Conservation (phyloP, 2,329 filamentous ascomycete genomes). For the Chaetomium strumarium region DNA sequence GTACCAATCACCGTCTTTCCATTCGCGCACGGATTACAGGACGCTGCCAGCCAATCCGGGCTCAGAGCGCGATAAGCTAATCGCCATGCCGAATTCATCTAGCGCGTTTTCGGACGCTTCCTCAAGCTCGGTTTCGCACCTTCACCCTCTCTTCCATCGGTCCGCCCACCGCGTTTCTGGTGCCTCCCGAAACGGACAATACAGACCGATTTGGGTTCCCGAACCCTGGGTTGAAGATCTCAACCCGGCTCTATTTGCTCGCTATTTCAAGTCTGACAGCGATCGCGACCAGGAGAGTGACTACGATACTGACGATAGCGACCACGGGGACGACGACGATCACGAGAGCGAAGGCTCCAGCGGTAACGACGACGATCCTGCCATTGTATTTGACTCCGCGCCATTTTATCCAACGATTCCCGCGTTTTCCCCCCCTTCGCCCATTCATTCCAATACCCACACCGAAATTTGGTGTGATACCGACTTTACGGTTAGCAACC, state of each 20-base stretch:
- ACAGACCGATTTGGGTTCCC: neutral
- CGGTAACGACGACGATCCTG: neutral
- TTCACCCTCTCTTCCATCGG: too few species aligned
- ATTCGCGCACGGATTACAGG: neutral
- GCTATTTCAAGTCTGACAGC: too few species aligned
- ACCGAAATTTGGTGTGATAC: neutral
- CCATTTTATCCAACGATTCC: too few species aligned
- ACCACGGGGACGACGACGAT: neutral
- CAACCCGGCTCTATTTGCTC: neutral
- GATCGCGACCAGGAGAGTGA: too few species aligned
- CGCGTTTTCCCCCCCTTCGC: too few species aligned
- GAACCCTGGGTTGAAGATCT: neutral
- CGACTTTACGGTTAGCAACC: neutral
- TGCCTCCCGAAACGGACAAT: neutral
- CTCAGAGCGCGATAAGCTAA: neutral
- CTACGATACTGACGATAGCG: neutral
- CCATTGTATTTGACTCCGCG: too few species aligned
- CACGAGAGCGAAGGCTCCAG: neutral
- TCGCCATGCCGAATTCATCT: neutral
- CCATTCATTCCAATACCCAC: neutral
- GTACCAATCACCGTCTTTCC: neutral
- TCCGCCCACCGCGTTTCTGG: too few species aligned
- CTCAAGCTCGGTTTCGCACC: neutral
- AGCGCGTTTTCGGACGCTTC: neutral
- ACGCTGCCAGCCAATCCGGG: conserved; percentile 3